Percentiles rank a stretch among this genome's conserved stretches.
Evolutionary conservation across 148 eudicot genomes (phyloP).

Genomic region (Pharnaceum exiguum): DNA sequence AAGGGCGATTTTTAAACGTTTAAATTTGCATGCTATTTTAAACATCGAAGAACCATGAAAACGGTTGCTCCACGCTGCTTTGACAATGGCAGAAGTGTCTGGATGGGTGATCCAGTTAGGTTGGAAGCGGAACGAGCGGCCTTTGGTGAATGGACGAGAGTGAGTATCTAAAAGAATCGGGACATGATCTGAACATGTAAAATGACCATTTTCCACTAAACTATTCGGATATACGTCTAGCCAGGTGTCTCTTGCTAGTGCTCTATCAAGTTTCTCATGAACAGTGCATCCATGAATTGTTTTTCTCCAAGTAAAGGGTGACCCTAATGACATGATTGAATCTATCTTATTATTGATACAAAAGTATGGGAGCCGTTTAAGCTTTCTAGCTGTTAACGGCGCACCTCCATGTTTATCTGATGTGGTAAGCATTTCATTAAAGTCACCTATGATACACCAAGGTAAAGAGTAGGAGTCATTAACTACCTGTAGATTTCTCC

Average conservation of each 20-base stretch:
- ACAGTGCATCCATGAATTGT: not conserved
- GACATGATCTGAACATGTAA: not conserved
- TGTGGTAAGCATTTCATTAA: not conserved
- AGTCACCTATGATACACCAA: not conserved
- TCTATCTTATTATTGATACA: no score
- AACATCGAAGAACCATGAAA: not conserved
- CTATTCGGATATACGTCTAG: not conserved
- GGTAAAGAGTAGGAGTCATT: not conserved
- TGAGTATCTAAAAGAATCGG: not conserved
- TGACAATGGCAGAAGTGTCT: not conserved
- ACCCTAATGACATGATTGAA: no score
- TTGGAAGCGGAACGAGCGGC: not conserved
- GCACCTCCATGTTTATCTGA: not conserved
- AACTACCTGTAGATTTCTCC: not conserved
- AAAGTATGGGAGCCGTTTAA: not conserved
- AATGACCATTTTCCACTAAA: not conserved
- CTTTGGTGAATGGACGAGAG: not conserved
- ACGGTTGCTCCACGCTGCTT: not conserved
- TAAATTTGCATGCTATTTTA: not conserved
- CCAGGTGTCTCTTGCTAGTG: not conserved
- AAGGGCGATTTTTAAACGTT: not conserved
- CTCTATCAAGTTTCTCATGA: not conserved
- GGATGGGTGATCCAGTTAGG: not conserved
- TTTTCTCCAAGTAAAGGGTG: not conserved
- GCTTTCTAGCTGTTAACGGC: not conserved